Evolutionary conservation across 495 filamentous ascomycete species (phyloP), one percentile per base, ranked within the genome.

Genomic region (Opeltia flavorubescens): DNA sequence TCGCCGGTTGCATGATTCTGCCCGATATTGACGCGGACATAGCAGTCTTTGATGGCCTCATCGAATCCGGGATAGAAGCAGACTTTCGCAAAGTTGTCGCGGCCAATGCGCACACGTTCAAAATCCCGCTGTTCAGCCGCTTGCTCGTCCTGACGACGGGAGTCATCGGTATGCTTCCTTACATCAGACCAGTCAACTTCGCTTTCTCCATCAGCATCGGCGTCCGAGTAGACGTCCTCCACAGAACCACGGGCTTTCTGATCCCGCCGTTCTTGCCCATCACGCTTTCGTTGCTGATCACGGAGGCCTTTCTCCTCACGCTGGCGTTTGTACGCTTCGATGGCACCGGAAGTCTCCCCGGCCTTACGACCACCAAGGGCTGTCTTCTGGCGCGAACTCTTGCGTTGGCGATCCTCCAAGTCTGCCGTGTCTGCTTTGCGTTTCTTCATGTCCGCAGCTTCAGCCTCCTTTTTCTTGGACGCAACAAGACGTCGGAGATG

Each of bases 1-100:
- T 74, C 62, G 13, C 80, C 76, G 5, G 72, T 86, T 11, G 78
- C 69, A 20, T 70, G 66, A 54, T 89, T 78, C 13, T 77, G 67
- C 20, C 86, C 86, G 52, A 93, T 72, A 49, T 77, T 84, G 59
- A 94, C 74, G 43, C 91, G 83, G 23, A 75, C 78, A 61, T 81
- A 95, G 63, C 86, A 91, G 40, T 77, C 75, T 30, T 71, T 75
- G 48, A 95, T 80, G 25, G 80, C 74, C 27, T 86, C 72, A 15
- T 88, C 81, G 47, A 99, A 94, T 9, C 80, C 81, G 18, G 91
- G 91, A 50, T 84, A 85, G 67, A 91, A 95, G 67, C 85, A 93
- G 34, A 94, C 80, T 56, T 84, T 75, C 4, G 79, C 80, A 54
- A 96, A 88, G 53, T 83, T 81, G 50, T 67, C 77, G 28, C 93